Conservation (phyloP, 75 land plant genomes). For the Pseudotsuga menziesii region DNA sequence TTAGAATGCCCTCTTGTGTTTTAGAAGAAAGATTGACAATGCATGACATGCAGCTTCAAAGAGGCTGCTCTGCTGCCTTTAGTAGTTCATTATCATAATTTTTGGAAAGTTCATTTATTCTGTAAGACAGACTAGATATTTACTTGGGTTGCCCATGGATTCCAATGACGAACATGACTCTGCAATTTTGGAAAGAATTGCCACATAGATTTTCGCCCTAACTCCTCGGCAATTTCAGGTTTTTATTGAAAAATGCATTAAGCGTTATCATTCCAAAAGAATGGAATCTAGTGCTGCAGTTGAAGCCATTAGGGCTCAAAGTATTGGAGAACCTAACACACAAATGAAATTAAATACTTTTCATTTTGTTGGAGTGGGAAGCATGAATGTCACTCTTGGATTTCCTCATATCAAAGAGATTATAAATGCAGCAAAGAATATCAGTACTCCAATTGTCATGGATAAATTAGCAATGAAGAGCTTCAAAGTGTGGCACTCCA, state of each 20-base stretch:
- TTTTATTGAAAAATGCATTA: too few relatives aligned
- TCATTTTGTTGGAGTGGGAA: slow-evolving; percentile 98
- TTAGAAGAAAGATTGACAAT: slow-evolving; percentile 23
- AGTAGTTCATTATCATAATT: slow-evolving; percentile 25
- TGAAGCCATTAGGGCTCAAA: slow-evolving; percentile 97
- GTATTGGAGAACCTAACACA: slow-evolving; percentile 99
- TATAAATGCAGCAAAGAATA: slow-evolving; percentile 88
- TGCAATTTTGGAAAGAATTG: slow-evolving; percentile 29
- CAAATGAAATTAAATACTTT: slow-evolving; percentile 98
- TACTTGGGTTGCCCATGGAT: slow-evolving; percentile 35
- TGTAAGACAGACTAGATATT: slow-evolving; percentile 28
- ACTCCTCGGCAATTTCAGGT: slow-evolving; percentile 62
- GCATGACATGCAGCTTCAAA: slow-evolving; percentile 34
- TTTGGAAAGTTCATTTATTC: slow-evolving; percentile 16
- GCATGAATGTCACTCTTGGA: slow-evolving; percentile 91
- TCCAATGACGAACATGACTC: slow-evolving; percentile 5
- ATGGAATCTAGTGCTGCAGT: slow-evolving; percentile 89
- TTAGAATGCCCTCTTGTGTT: too few relatives aligned
- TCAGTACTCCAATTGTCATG: slow-evolving; percentile 88
- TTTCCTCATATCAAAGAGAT: slow-evolving; percentile 99
- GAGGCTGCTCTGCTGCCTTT: slow-evolving; percentile 55
- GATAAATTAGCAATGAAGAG: slow-evolving; percentile 3
- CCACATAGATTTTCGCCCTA: slow-evolving; percentile 69
- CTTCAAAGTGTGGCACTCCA: slow-evolving; percentile 7
- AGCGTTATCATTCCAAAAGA: slow-evolving; percentile 60